Evolutionary conservation across 108 stramenopile genomes (phyloP), one percentile per base, ranked within the genome.

Genomic region (Poteriospumella lacustris): DNA sequence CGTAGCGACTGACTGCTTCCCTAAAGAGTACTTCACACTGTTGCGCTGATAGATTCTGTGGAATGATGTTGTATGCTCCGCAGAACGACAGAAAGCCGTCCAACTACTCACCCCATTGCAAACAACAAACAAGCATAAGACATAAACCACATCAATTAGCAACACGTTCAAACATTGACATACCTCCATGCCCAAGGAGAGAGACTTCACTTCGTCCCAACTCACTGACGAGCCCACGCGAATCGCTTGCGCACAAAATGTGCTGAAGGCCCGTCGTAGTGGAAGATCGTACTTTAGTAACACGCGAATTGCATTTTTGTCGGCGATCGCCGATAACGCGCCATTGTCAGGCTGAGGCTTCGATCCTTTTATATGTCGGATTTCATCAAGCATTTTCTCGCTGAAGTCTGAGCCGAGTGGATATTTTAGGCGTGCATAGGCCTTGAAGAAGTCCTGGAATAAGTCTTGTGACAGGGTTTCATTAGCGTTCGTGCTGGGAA

Each of bases 151-250:
- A 33, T 5, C 9, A 12, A 5, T 33, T 31, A 33, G 31, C 24
- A 3, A 3, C 28, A 34, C 9, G 15, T 3, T 34, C 9, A 64
- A 34, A 34, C 31, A 64, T 34, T 31, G 36, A 5, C 5, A 64
- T 34, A 64, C 60, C 60, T 64, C 60, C 60, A 64, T 64, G 15
- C 60, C 60, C 15, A 64, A 5, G 5, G 60, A 64, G 29, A 64
- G 15, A 5, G 3, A 24, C 15, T 9, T 3, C 60, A 64, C 60
- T 64, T 64, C 60, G 9, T 64, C 60, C 60, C 60, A 64, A 34
- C 60, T 64, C 31, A 64, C 29, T 31, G 36, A 31, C 9, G 33
- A 26, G 3, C 60, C 60, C 33, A 24, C 24, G 9, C 60, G 60
- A 3, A 64, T 33, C 15, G 12, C 15, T 24, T 64, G 60, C 9